phyloP scores from a whole-genome alignment of 2,329 filamentous ascomycete genomes.

The Lachnellula occidentalis region DNA sequence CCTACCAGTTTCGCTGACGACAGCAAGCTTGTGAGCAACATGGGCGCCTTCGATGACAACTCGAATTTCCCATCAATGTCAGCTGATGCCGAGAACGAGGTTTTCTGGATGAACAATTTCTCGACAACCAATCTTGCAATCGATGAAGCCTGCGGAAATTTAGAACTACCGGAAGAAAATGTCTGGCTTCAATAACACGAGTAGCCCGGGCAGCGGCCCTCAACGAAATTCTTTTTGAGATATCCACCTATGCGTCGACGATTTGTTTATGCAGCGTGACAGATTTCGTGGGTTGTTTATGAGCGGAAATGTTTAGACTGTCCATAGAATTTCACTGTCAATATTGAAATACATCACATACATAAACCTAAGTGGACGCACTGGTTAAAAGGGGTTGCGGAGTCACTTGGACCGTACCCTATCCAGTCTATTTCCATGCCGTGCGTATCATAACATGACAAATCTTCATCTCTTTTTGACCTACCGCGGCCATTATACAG shows the following conservation, averaged over 20 bases:
- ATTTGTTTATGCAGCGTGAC: conserved; percentile 18
- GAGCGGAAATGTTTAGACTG: conserved; percentile 11
- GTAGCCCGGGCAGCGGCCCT: conserved; percentile 32
- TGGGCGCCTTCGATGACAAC: conserved; percentile 34
- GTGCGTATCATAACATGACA: not conserved
- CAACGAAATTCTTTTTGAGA: conserved; percentile 23
- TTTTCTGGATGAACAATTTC: conserved; percentile 38
- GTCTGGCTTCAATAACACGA: conserved; percentile 32
- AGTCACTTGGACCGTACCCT: not conserved
- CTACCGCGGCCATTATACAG: too few relatives aligned
- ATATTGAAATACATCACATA: conserved; percentile 21
- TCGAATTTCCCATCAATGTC: conserved; percentile 34
- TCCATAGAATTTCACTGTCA: conserved; percentile 21
- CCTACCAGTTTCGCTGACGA: conserved; percentile 16
- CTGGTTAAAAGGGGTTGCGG: not conserved
- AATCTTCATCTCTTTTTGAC: too few relatives aligned
- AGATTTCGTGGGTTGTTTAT: conserved; percentile 7
- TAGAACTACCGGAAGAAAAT: conserved; percentile 21
- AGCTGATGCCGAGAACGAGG: conserved; percentile 43
- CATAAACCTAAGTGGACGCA: not conserved
- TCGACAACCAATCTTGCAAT: conserved; percentile 15
- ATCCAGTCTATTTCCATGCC: not conserved
- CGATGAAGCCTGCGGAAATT: conserved; percentile 15
- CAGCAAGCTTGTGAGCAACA: conserved; percentile 40
- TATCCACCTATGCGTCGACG: conserved; percentile 25